Conservation (phyloP, 345 rosid species). For the Hibiscus tridactylites region DNA sequence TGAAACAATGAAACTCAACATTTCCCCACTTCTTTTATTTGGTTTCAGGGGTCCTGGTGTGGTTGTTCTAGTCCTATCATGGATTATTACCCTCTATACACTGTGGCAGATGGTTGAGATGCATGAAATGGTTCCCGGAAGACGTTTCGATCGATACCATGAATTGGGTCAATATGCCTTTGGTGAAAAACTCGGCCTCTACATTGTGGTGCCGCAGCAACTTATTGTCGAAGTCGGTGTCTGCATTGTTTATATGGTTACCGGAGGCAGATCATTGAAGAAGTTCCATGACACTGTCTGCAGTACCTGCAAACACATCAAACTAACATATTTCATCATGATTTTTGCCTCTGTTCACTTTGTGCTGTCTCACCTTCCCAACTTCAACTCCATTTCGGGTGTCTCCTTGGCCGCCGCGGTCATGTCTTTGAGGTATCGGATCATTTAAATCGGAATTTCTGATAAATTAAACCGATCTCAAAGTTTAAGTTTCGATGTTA, state of each 20-base stretch:
- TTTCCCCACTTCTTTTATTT: neutral
- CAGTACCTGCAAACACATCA: conserved; percentile 30
- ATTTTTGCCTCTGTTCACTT: conserved; percentile 61
- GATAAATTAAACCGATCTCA: neutral
- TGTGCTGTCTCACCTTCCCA: conserved; percentile 70
- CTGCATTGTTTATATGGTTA: conserved; percentile 68
- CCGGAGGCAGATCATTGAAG: conserved; percentile 58
- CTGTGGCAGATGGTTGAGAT: conserved; percentile 90
- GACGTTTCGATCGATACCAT: conserved; percentile 63
- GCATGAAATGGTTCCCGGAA: conserved; percentile 88
- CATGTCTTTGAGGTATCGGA: conserved; percentile 59
- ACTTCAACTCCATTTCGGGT: conserved; percentile 68
- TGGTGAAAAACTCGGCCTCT: conserved; percentile 75
- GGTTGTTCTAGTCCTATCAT: conserved; percentile 45
- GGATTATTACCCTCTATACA: conserved; percentile 68
- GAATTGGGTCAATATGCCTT: conserved; percentile 75
- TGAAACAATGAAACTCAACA: neutral
- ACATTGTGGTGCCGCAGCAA: conserved; percentile 74
- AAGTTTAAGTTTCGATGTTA: neutral
- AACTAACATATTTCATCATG: conserved; percentile 61
- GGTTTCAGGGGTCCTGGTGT: conserved; percentile 72
- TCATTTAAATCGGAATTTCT: neutral
- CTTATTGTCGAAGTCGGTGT: conserved; percentile 58
- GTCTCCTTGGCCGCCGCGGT: conserved; percentile 74
- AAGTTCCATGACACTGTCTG: conserved; percentile 50